Evolutionary conservation across 2,329 filamentous ascomycete species (phyloP).

Genomic region (Fusarium nisikadoi): DNA sequence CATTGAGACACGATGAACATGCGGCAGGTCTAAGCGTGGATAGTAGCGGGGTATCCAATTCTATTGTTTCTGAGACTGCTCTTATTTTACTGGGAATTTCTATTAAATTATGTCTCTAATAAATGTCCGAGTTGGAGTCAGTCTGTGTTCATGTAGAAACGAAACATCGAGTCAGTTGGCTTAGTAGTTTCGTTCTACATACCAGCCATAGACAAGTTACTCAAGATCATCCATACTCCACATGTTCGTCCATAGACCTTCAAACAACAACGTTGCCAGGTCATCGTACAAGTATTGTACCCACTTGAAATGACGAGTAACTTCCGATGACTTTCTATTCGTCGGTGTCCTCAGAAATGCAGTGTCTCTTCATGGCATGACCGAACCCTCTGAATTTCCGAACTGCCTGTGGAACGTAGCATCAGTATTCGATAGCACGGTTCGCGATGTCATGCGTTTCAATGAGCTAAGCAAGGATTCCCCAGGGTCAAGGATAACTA

Average conservation of each 20-base stretch:
- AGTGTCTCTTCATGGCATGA: not conserved
- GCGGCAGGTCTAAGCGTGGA: conserved; percentile 4
- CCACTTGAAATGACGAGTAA: not conserved
- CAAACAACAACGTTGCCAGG: not conserved
- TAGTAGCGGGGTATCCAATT: conserved; percentile 6
- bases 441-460: conserved; percentile 3
- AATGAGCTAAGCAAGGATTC: conserved; percentile 8
- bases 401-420: not conserved
- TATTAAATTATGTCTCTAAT: not conserved
- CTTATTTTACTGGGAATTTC: not conserved
- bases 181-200: not conserved
- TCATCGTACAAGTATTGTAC: not conserved
- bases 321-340: not conserved
- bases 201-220: not conserved
- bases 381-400: not conserved
- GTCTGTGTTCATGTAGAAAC: not conserved
- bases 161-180: not conserved
- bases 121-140: not conserved
- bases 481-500: not conserved
- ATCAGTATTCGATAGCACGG: not conserved
- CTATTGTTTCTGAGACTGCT: not conserved
- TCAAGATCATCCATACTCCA: not conserved
- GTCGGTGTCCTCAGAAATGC: not conserved
- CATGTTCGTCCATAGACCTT: not conserved
- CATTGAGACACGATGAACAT: conserved; percentile 13